Evolutionary conservation across 495 filamentous ascomycete species (phyloP), one percentile per base, ranked within the genome.

Genomic region (Pyronema omphalodes): DNA sequence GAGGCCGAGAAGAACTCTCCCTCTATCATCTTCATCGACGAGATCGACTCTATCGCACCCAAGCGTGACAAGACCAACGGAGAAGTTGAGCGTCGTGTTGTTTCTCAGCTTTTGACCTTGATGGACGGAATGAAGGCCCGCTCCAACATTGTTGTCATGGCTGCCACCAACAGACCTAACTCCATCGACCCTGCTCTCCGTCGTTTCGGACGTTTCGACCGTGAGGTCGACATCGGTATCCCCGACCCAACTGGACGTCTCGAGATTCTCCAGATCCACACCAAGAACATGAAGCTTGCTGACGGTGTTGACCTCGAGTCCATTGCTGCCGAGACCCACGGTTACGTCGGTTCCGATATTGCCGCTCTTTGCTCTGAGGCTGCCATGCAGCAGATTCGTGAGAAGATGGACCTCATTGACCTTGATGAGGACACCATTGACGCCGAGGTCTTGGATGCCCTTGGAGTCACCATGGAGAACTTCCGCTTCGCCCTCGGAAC

Each of bases 1-100:
- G 91, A 98, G 73, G 89, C 89, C 36, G 89, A 98, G 75, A 98
- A 98, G 81, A 95, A 98, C 72, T 94, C 89, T 0, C 89, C 89
- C 7, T 88, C 89, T 37, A 95, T 98, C 67, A 98, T 98, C 71
- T 98, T 98, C 76, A 98, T 98, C 61, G 89, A 98, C 66, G 89
- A 98, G 66, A 95, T 98, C 67, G 89, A 98, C 62, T 94, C 89
- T 6, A 98, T 98, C 61, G 89, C 89, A 4, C 89, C 89, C 54
- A 98, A 98, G 82, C 88, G 89, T 80, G 89, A 98, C 56, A 98
- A 98, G 86, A 98, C 89, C 56, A 98, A 98, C 70, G 89, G 89
- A 63, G 89, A 98, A 66, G 89, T 98, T 61, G 89, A 98, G 76
- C 86, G 89, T 60, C 86, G 89, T 75, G 89, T 98, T 41, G 89